These are phyloP conservation scores for Epicoccum nigrum DNA, from an alignment of 2,329 filamentous ascomycete species.

Conservation along the genomic window DNA sequence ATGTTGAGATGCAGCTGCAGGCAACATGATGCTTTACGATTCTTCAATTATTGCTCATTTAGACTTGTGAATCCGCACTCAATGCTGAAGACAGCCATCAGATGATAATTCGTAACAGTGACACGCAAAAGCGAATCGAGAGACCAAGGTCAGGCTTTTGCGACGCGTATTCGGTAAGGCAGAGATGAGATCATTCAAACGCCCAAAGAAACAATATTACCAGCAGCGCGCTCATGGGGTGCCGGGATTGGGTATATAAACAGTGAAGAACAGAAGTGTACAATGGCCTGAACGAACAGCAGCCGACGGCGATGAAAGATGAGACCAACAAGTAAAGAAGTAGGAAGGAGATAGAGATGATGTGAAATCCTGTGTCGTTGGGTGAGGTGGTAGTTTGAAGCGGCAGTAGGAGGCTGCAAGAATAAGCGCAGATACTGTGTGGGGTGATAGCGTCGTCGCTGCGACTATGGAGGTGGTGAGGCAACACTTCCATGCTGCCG, in stretches of 20 bases:
- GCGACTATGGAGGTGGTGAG: slow-evolving; percentile 3
- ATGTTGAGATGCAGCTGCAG: too few relatives aligned
- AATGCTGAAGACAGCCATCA: too few relatives aligned
- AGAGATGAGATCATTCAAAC: background rate
- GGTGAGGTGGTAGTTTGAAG: too few relatives aligned
- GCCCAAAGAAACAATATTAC: slow-evolving; percentile 1
- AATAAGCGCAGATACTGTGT: too few relatives aligned
- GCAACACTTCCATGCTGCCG: slow-evolving; percentile 31
- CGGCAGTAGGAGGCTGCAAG: too few relatives aligned
- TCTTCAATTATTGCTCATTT: too few relatives aligned
- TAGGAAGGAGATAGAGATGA: background rate
- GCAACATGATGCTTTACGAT: too few relatives aligned
- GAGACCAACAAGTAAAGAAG: background rate
- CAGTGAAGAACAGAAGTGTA: background rate
- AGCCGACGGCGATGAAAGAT: background rate
- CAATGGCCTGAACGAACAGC: background rate
- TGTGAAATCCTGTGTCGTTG: too few relatives aligned
- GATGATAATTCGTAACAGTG: too few relatives aligned
- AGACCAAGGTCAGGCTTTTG: slow-evolving; percentile 2
- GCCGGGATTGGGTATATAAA: slow-evolving; percentile 9
- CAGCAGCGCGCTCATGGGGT: slow-evolving; percentile 1
- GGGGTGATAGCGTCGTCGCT: too few relatives aligned
- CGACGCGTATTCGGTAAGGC: background rate
- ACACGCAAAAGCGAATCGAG: slow-evolving; percentile 1
- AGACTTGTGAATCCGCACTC: too few relatives aligned